Base-by-base conservation (phyloP, 148 eudicot genomes). In the Persicaria maculosa region DNA sequence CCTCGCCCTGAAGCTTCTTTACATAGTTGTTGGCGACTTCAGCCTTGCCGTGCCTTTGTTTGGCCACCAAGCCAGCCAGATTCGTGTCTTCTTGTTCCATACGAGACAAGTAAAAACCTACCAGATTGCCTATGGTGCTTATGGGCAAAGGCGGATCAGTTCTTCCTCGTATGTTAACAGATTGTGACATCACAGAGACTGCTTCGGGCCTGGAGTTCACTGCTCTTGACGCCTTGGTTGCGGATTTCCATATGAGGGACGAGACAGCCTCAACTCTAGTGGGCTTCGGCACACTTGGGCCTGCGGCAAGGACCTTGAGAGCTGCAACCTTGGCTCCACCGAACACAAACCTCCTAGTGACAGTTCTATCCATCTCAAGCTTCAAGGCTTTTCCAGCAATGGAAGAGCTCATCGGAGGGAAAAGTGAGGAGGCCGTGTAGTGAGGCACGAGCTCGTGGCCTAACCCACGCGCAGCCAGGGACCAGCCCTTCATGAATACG, bases 251-350 rank as follows among this genome's bases (percentile, higher is more conserved):
- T 2, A 84, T 36, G 47, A 84, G 80, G 2, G 86, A 78, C 5
- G 82, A 76, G 44, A 84, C 84, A 8, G 58, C 84, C 75, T 84
- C 84, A n/a, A 84, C 84, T 71, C 84, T 81, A 47, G 84, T 84
- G 22, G 86, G 84, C 19, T 46, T 65, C 15, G 20, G 8, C 9
- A 65, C 70, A 19, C 16, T 14, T 4, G 70, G 20, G 70, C 70
- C 47, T 5, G 46, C 17, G 4, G 46, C 70, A 14, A 36, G 47
- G 9, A 46, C 70, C 70, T 65, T 65, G 44, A 65, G 70, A 65
- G 70, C 47, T 19, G 70, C 70, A 1, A 65, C 3, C 70, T 15
- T 65, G 46, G 17, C 70, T 43, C 70, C 46, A 4, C 44, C 20
- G n/a, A 65, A 65, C 46, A 65, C 70, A 15, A 65, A 65, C 9